Conservation (phyloP, 1,284 basidiomycete species). For the Singerocomus inundabilis region DNA sequence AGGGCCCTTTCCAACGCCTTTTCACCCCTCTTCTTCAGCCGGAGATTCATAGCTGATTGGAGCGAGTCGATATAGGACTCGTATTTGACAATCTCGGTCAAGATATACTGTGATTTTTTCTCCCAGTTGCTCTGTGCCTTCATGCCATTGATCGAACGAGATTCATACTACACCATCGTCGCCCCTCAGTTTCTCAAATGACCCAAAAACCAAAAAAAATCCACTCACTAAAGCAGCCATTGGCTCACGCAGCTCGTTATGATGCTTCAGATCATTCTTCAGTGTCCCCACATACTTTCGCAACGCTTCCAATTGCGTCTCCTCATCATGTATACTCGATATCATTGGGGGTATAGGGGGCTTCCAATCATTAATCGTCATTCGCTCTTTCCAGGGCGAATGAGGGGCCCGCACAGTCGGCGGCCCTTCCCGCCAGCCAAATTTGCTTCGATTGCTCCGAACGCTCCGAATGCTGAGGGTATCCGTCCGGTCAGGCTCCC, state of each 20-base stretch:
- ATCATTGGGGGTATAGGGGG: conserved; percentile 81
- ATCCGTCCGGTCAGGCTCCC: conserved; percentile 55
- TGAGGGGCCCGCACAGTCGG: conserved; percentile 58
- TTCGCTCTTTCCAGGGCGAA: conserved; percentile 74
- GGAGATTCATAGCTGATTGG: conserved; percentile 73
- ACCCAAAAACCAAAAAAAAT: background rate
- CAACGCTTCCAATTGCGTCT: conserved; percentile 85
- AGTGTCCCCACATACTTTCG: conserved; percentile 76
- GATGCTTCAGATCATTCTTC: conserved; percentile 77
- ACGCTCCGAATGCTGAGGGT: conserved; percentile 68
- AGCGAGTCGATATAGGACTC: conserved; percentile 93
- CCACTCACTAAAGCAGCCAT: conserved; percentile 69
- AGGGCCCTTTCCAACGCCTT: conserved; percentile 80
- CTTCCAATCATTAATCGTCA: conserved; percentile 94
- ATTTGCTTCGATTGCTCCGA: conserved; percentile 64
- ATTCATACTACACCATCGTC: conserved; percentile 70
- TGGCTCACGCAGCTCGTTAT: conserved; percentile 81
- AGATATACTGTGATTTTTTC: conserved; percentile 82
- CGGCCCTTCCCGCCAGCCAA: conserved; percentile 63
- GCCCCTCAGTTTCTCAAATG: background rate
- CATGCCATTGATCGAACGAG: conserved; percentile 67
- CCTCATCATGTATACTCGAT: conserved; percentile 86
- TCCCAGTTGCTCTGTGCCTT: conserved; percentile 93
- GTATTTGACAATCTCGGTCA: conserved; percentile 94
- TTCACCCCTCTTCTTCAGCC: conserved; percentile 83